phyloP scores from a whole-genome alignment of 2,329 filamentous ascomycete species.

The Colletotrichum caudatum region DNA sequence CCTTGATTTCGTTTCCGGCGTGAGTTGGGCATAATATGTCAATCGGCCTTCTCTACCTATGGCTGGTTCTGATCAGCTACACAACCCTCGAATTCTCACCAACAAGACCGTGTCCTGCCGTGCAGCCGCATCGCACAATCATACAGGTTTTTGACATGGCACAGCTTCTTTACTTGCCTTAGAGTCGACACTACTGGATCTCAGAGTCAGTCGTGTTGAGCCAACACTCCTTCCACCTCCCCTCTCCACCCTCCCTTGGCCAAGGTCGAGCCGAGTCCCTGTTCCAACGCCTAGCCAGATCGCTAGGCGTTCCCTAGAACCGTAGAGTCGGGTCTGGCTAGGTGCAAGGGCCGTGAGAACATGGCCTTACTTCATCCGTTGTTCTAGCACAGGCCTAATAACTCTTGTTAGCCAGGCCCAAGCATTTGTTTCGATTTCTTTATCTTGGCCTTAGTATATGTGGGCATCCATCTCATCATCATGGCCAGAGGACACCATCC shows the following conservation, averaged over 20 bases:
- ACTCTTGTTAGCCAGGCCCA: not conserved
- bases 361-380: conserved; percentile 8
- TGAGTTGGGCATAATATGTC: conserved; percentile 1
- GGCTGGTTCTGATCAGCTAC: not conserved
- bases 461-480: too few species aligned
- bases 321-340: conserved; percentile 15
- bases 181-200: too few species aligned
- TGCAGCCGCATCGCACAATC: conserved; percentile 17
- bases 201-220: not conserved
- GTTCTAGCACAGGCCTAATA: not conserved
- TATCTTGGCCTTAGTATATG: not conserved
- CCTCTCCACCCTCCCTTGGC: not conserved
- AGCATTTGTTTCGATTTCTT: not conserved
- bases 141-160: not conserved
- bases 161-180: not conserved
- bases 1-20: not conserved
- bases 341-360: not conserved
- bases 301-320: not conserved
- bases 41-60: not conserved
- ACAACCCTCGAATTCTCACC: not conserved
- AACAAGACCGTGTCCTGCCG: not conserved
- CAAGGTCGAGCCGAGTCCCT: not conserved
- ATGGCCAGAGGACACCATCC: not conserved
- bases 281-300: not conserved
- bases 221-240: not conserved